Percentiles rank a stretch among this genome's conserved stretches.
phyloP scores from a whole-genome alignment of 768 basidiomycete genomes.

The Tylopilus balloui region DNA sequence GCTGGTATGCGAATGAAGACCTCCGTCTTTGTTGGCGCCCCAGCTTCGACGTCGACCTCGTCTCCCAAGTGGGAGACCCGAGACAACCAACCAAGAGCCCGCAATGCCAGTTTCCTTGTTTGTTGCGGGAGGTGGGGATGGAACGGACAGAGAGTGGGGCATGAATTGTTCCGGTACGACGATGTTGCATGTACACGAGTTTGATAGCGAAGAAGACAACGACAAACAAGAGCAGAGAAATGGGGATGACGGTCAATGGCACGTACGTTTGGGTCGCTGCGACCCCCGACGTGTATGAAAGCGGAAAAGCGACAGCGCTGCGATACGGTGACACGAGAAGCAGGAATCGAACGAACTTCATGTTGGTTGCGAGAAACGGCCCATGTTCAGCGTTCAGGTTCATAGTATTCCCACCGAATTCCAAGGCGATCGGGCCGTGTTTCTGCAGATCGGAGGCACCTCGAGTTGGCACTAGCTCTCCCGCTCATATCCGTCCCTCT shows the following conservation, averaged over 20 bases:
- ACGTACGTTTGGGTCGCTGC: neutral
- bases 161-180: constrained; percentile 28
- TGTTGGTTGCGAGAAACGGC: neutral
- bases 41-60: constrained; percentile 14
- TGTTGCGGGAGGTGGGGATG: neutral
- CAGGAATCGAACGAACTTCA: constrained; percentile 4
- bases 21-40: constrained; percentile 1
- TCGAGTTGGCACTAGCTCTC: neutral
- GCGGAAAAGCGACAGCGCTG: constrained; percentile 14
- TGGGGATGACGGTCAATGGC: constrained; percentile 13
- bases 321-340: neutral
- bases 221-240: constrained; percentile 17
- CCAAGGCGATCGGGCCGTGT: constrained; percentile 4
- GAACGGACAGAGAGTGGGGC: constrained; percentile 1
- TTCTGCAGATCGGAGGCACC: neutral
- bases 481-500: neutral
- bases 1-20: constrained; percentile 7
- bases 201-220: constrained; percentile 20
- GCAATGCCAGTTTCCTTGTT: constrained; percentile 2
- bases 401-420: constrained; percentile 15
- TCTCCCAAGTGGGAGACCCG: constrained; percentile 33
- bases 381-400: constrained; percentile 6
- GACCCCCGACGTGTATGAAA: constrained; percentile 1
- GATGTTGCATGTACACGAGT: constrained; percentile 26
- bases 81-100: constrained; percentile 28